Base-by-base conservation (phyloP, 1,284 basidiomycete genomes). In the Heterobasidion parviporum region DNA sequence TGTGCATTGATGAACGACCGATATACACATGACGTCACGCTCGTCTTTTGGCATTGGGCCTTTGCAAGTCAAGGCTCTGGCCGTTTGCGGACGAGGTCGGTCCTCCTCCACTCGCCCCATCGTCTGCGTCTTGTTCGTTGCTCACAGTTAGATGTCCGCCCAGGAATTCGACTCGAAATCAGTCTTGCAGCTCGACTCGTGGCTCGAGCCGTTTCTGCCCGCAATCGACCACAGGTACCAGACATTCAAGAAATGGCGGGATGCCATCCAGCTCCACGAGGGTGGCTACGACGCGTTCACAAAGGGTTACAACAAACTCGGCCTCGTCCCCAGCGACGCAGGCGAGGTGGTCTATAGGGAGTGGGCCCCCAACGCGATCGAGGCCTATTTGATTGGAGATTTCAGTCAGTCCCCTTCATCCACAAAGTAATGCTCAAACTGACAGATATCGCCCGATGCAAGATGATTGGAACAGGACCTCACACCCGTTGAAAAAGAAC, bases 251-350 rank as follows among this genome's bases (percentile, higher is more conserved):
- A 77, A 82, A 62, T 90, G 88, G 83, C 87, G 89, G 63, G 77
- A 86, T 62, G 74, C 72, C 52, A 92, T 98, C 66, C 75, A 87
- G 47, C 60, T 80, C 52, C 70, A 82, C 61, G 94, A 98, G 73
- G 92, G 92, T 47, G 94, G 96, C 36, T 91, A 94, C 64, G 93
- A 94, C 55, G 74, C 77, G 8, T 99, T 98, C 70, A 88, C 92
- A 3, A 83, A 86, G 66, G 93, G 94, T 12, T 97, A 94, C 73
- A 78, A 87, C 61, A 83, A 82, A 60, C 92, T 90, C 74, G 96
- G 96, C 43, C 77, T 99, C 63, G 87, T 89, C 56, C 79, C 93
- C 45, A 77, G 78, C 50, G 68, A 73, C 20, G 80, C 89, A 56
- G 85, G 85, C 52, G 79, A 87, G 34, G 82, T 98, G 43, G 74